Evolutionary conservation across 257 asterid species (phyloP), one percentile per base, ranked within the genome.

Genomic region (Penstemon davidsonii): DNA sequence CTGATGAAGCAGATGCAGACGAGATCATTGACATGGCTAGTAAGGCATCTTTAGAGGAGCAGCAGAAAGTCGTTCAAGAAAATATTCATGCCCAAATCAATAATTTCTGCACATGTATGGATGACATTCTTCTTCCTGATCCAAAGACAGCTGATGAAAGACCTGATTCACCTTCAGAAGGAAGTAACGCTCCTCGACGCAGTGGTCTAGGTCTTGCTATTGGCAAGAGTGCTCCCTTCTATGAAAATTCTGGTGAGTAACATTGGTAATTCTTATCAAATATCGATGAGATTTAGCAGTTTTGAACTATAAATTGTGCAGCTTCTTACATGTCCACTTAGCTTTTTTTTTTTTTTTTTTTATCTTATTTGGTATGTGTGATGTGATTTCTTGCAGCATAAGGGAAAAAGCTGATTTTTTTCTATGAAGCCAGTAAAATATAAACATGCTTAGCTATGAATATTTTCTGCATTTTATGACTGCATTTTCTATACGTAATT

Each of bases 51-150:
- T 71, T 82, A 44, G 75, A 47, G 33, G 96, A 93, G 72, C 97
- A 90, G 69, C 91, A 90, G 76, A 83, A 79, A 77, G 94, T 81
- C 71, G 97, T 93, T 75, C 96, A 93, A 73, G 97, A 93, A 74
- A 90, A 93, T 77, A 81, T 93, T 53, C 99, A 90, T 64, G 76
- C 70, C 52, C 97, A 90, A 78, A 70, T 88, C 47, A 59, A 64
- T 64, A 75, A 66, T 52, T 81, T 88, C 72, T 84, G 88, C 79
- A 54, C 60, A 5, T 60, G 78, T 72, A 92, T 92, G 97, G 92
- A 90, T 77, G 87, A 68, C 25, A 80, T 88, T 76, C 88, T 93
- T 67, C 78, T 79, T 68, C 95, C 89, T 41, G 84, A 84, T 78
- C 36, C 79, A 33, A 79, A 79, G 64, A 62, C 47, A 47, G 52